A percentile compares a stretch with the other conserved stretches of the same genome.
Conservation (phyloP, 1,139 yeast genomes). For the Pichia kudriavzevii region DNA sequence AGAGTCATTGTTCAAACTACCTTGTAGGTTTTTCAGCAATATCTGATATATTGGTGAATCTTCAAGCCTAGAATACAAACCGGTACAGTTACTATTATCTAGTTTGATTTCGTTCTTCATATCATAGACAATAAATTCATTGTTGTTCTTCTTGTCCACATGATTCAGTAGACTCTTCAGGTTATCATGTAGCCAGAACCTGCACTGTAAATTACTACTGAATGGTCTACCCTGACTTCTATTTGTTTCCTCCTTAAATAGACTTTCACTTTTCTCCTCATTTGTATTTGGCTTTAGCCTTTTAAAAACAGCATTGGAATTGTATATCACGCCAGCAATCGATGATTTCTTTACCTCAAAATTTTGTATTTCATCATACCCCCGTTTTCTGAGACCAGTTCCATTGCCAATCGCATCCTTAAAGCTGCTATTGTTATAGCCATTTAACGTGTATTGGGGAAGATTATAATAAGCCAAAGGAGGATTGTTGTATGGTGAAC, state of each 20-base stretch:
- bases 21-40: constrained; percentile 5
- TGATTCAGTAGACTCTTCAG: constrained; percentile 21
- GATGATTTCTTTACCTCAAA: constrained; percentile 12
- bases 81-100: background rate
- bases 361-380: background rate
- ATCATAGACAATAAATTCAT: constrained; percentile 19
- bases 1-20: background rate
- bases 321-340: constrained; percentile 23
- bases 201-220: constrained; percentile 29
- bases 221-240: constrained; percentile 35
- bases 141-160: constrained; percentile 19
- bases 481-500: too few relatives aligned
- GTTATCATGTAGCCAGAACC: constrained; percentile 27
- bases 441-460: too few relatives aligned
- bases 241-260: constrained; percentile 7
- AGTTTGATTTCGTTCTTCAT: constrained; percentile 2
- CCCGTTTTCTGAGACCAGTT: too few relatives aligned
- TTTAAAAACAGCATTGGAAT: constrained; percentile 23
- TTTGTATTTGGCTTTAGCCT: constrained; percentile 17
- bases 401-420: too few relatives aligned
- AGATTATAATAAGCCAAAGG: too few relatives aligned
- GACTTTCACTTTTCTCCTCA: constrained; percentile 12
- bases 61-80: too few relatives aligned
- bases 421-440: too few relatives aligned
- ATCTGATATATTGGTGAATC: constrained; percentile 3